Base-by-base conservation (phyloP, 768 basidiomycete species). In the Hemileccinum rubropunctum region DNA sequence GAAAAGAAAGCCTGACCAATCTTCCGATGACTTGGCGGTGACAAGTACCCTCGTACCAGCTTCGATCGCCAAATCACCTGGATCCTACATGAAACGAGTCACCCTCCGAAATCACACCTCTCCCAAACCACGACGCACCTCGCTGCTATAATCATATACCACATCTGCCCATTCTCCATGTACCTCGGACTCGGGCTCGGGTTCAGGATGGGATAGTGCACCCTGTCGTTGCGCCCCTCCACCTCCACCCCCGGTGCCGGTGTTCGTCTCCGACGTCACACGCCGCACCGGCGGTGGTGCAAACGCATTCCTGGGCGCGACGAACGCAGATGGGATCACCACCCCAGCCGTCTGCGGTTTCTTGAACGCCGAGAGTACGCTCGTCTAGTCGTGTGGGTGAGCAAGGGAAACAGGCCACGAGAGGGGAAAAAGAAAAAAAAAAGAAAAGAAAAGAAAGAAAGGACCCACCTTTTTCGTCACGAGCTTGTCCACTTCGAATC, bases 141-240 rank as follows among this genome's bases (percentile, higher is more conserved):
- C 71, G 44, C 87, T 83, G 37, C 70, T 70, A 70, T 87, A 91
- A 52, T 87, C 88, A 60, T 91, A 91, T 65, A 88, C 57, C 5
- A 74, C 89, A 58, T 90, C 82, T 14, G 80, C 87, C 89, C 89
- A 91, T 53, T 87, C 84, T 4, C 86, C 87, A 32, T 68, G 58
- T 9, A 58, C 59, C 43, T 73, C n/a, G n/a, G n/a, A n/a, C n/a
- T n/a, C 72, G 3, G 63, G 61, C 54, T 72, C 72, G 10, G 59
- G 64, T 46, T 65, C 64, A 26, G 52, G 68, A 28, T 38, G 10
- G 17, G 26, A 4, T 9, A 5, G 27, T 5, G 27, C 5, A 4
- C 4, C 28, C 28, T 30, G 28, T 30, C 28, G 28, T 30, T 8
- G 7, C 67, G 33, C 60, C 50, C 42, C 56, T 39, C 10, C 54